Base-by-base conservation (phyloP, 177 flowering plant genomes). In the Vitis hybrid region DNA sequence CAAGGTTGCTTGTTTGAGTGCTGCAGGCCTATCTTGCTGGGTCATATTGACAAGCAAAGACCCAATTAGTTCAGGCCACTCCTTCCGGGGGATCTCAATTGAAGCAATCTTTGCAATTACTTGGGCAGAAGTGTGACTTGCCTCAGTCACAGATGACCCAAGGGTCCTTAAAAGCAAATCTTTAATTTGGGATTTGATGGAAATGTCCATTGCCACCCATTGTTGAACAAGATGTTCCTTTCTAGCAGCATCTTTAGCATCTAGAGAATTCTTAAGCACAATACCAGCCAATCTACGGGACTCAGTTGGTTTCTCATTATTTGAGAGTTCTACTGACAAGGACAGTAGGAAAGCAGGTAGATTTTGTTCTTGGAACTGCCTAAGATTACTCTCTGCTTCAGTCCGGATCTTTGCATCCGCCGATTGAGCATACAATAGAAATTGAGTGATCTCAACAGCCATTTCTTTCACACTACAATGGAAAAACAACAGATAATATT, bases 281-380 rank as follows among this genome's bases (percentile, higher is more conserved):
- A 92, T 86, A 80, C 97, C 97, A 74, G 96, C 97, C 76, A 92
- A 74, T 19, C 86, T 77, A 15, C 96, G 90, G 10, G 88, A 83
- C 58, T 87, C 96, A 15, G 75, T 68, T 3, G 97, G 96, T 66
- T 90, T 92, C 45, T 79, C 91, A 63, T 89, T 84, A 67, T 84
- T 89, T 10, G 94, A 77, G 10, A 92, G 90, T 74, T 92, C 97
- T 69, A 80, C 67, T 1, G 94, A 90, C 65, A 92, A 65, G 0
- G 96, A 85, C 1, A 92, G 71, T 57, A 92, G 85, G 67, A 85
- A 92, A 45, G 62, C 69, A 13, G 96, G 85, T 20, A 83, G 78
- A 68, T 85, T 92, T 60, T 90, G 96, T 39, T 85, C 91, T 67
- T 86, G 92, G 60, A 90, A 89, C 81, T 85, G 88, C 71, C 74